phyloP scores from a whole-genome alignment of 495 filamentous ascomycete genomes.

The Oidiodendron maius region DNA sequence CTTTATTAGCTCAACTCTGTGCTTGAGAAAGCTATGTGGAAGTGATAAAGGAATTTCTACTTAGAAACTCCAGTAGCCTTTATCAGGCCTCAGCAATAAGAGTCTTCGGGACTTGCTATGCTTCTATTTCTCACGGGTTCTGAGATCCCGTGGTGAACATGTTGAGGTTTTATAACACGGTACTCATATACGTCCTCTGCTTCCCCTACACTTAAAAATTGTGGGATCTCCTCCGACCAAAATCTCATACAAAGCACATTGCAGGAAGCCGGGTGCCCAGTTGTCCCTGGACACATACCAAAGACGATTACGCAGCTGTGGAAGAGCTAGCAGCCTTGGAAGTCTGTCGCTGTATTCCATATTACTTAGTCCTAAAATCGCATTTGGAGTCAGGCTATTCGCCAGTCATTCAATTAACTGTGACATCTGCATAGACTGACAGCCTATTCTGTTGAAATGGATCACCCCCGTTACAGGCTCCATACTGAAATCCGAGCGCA shows the following conservation, averaged over 20 bases:
- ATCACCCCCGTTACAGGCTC: too few relatives aligned
- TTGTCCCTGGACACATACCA: background rate
- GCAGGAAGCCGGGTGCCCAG: background rate
- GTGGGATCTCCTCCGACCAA: background rate
- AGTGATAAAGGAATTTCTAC: background rate
- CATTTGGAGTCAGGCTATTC: too few relatives aligned
- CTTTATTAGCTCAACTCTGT: background rate
- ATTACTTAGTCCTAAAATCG: background rate
- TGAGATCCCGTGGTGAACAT: background rate
- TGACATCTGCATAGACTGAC: too few relatives aligned
- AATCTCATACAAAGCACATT: background rate
- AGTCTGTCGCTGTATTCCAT: conserved; percentile 1
- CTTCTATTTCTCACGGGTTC: too few relatives aligned
- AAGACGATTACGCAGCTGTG: background rate
- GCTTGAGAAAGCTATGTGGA: background rate
- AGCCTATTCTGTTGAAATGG: too few relatives aligned
- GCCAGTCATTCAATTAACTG: too few relatives aligned
- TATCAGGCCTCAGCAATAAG: background rate
- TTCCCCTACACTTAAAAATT: background rate
- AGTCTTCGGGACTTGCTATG: background rate
- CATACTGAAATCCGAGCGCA: too few relatives aligned
- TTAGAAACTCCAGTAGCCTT: background rate
- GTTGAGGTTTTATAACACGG: conserved; percentile 7
- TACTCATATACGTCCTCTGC: conserved; percentile 3
- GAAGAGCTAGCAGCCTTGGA: background rate